Base-by-base conservation (phyloP, 805 yeast species). In the Candida patagonica region DNA sequence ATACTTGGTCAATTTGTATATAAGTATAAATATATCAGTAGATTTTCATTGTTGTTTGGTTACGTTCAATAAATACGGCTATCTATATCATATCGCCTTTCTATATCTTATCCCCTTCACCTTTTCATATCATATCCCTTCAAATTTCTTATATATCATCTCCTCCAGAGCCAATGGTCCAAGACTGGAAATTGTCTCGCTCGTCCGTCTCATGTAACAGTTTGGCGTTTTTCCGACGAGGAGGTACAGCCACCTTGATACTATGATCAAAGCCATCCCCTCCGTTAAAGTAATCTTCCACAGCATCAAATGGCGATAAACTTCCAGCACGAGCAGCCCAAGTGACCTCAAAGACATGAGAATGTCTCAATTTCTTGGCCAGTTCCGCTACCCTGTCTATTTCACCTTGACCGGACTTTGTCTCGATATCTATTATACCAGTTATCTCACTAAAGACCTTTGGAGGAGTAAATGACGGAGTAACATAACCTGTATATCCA, bases 251-350 rank as follows among this genome's bases (percentile, higher is more conserved):
- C 16, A 5, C 19, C 15, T 21, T 17, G 17, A 26, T 31, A 4
- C 29, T 21, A 10, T 39, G 37, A 15, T 49, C 49, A 23, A 53
- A 78, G 2, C 86, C 92, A 38, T 74, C 72, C 1, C 84, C 82
- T 23, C 83, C 81, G 22, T 72, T 68, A 42, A 84, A 71, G 2
- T 88, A 80, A 57, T 85, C 94, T 24, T 76, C 76, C 8, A 87
- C 68, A 46, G 88, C 74, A 42, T 78, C 83, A 37, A 71, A 70
- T 0, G 95, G 89, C 9, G 78, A 65, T 56, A 67, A 39, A 62
- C 82, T 74, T 41, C 71, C 68, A 5, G 73, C 71, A 33, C 71
- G 56, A 22, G 62, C 56, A 45, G 76, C 83, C 86, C 85, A 78
- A 0, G 77, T 67, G 25, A 72, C 57, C 43, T 29, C 31, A 13